phyloP scores from a whole-genome alignment of 257 asterid genomes.

The Rhazya stricta region DNA sequence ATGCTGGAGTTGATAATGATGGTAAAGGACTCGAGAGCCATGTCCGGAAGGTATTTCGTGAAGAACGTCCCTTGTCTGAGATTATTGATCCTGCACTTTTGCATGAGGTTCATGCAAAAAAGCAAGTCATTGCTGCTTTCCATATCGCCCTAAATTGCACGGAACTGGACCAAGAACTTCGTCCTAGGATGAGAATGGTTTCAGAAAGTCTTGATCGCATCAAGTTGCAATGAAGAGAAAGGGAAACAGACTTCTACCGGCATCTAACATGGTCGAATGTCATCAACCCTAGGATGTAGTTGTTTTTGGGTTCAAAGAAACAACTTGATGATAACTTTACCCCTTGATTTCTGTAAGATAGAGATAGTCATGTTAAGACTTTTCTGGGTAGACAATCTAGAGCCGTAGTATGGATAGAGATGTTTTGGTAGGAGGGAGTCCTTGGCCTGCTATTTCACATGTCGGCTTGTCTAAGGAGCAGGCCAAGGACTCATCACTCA shows the following conservation, averaged over 20 bases:
- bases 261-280: conserved; percentile 7
- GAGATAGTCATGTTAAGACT: not conserved
- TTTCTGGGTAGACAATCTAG: not conserved
- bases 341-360: not conserved
- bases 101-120: conserved; percentile 83
- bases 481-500: no score
- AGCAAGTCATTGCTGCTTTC: conserved; percentile 80
- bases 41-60: conserved; percentile 67
- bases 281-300: not conserved
- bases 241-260: not conserved
- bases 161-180: conserved; percentile 71
- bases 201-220: conserved; percentile 69
- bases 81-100: conserved; percentile 65
- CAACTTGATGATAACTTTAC: not conserved
- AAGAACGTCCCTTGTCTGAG: conserved; percentile 75
- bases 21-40: conserved; percentile 59
- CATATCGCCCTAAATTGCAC: conserved; percentile 76
- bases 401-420: not conserved
- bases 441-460: no score
- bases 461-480: no score
- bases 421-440: not conserved
- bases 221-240: conserved; percentile 31
- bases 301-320: not conserved
- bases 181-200: conserved; percentile 87
- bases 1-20: conserved; percentile 32